Percentiles rank a stretch among this genome's conserved stretches.
Evolutionary conservation across 1,284 basidiomycete genomes (phyloP).

Genomic region (Earliella scabrosa): DNA sequence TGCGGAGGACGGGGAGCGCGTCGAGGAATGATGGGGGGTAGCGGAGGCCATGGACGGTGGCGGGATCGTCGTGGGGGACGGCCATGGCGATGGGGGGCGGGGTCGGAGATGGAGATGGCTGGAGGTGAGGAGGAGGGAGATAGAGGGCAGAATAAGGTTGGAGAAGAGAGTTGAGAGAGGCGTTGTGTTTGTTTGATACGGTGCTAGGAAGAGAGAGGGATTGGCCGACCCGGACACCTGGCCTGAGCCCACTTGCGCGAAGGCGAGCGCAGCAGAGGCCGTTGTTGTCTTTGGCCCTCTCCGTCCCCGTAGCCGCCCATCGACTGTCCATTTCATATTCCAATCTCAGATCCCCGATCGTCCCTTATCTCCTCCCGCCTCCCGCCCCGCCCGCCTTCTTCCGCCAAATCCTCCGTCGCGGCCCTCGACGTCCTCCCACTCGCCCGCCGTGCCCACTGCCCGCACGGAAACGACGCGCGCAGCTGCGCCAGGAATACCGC

Average conservation of each 20-base stretch:
- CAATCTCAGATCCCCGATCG: slow-evolving; percentile 25
- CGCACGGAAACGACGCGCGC: background rate
- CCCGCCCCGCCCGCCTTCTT: slow-evolving; percentile 19
- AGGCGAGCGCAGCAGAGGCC: slow-evolving; percentile 1
- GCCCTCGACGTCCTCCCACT: slow-evolving; percentile 2
- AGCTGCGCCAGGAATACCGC: background rate
- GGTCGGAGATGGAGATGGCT: background rate
- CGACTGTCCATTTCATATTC: slow-evolving; percentile 20
- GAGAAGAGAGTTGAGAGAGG: slow-evolving; percentile 12
- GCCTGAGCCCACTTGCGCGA: slow-evolving; percentile 4
- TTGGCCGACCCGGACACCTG: slow-evolving; percentile 17
- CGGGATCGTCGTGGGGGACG: slow-evolving; percentile 10
- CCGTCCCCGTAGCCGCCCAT: slow-evolving; percentile 17
- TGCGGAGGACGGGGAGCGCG: slow-evolving; percentile 43
- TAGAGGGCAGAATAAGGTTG: slow-evolving; percentile 16
- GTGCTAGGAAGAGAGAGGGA: slow-evolving; percentile 13
- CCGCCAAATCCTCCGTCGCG: slow-evolving; percentile 6
- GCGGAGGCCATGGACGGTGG: slow-evolving; percentile 44
- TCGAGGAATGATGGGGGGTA: slow-evolving; percentile 45
- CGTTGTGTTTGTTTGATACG: slow-evolving; percentile 9
- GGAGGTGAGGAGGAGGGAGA: slow-evolving; percentile 8
- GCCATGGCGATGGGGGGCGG: slow-evolving; percentile 12
- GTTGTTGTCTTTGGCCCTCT: slow-evolving; percentile 14
- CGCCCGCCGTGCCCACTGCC: background rate
- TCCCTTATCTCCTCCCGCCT: slow-evolving; percentile 24